Conservation (phyloP, 768 basidiomycete species). For the Krasilnikovozyma curviuscula region DNA sequence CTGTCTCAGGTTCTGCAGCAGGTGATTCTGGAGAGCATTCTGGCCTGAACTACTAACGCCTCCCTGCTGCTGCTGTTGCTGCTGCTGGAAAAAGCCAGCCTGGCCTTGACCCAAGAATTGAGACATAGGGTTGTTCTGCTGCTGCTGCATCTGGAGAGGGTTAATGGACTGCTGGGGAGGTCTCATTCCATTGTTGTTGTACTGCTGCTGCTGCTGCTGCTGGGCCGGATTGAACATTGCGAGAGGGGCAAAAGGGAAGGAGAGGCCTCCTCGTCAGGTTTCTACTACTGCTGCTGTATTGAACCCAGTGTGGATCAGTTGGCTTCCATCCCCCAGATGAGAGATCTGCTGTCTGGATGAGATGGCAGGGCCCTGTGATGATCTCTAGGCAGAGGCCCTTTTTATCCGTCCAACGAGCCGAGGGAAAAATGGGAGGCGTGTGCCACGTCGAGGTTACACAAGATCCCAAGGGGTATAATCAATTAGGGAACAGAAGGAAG, state of each 20-base stretch:
- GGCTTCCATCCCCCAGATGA: too few species aligned
- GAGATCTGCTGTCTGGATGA: background rate
- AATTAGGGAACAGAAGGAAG: too few species aligned
- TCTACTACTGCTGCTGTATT: too few species aligned
- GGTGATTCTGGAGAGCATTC: too few species aligned
- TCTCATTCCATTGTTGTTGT: constrained; percentile 12
- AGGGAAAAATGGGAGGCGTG: too few species aligned
- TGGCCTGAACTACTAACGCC: too few species aligned
- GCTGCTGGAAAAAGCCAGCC: background rate
- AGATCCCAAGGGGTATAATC: too few species aligned
- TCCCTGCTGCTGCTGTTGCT: constrained; percentile 5
- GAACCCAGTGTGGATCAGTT: too few species aligned
- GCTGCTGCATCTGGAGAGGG: constrained; percentile 3
- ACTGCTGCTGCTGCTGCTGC: constrained; percentile 17
- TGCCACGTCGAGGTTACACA: too few species aligned
- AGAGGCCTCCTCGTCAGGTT: background rate
- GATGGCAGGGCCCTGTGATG: constrained; percentile 7
- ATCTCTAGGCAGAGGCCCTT: constrained; percentile 6
- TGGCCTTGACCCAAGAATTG: constrained; percentile 6
- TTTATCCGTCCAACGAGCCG: constrained; percentile 8
- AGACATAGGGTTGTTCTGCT: too few species aligned
- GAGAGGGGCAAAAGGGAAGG: constrained; percentile 1
- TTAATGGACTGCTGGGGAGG: background rate
- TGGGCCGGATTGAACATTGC: constrained; percentile 2
- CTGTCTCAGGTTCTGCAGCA: too few species aligned